phyloP scores from a whole-genome alignment of 169 alveolate genomes.

The Plasmodium relictum region DNA sequence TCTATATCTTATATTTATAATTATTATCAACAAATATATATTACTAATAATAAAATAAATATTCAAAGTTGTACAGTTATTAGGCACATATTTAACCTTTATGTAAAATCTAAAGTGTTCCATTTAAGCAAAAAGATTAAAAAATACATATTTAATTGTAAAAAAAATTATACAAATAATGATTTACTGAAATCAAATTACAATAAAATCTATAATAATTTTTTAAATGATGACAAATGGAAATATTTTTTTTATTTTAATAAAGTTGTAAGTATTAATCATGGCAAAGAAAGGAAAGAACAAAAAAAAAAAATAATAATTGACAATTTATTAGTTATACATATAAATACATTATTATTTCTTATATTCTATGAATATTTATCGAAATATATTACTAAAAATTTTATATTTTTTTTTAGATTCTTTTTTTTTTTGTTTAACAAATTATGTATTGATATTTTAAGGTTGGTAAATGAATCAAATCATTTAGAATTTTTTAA shows the following conservation, averaged over 20 bases:
- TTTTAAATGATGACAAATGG: conserved; percentile 30
- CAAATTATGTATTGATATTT: conserved; percentile 57
- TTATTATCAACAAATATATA: conserved; percentile 66
- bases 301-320: conserved; percentile 25
- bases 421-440: conserved; percentile 43
- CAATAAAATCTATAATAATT: conserved; percentile 22
- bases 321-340: conserved; percentile 40
- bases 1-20: conserved; percentile 71
- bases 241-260: conserved; percentile 35
- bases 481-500: conserved; percentile 62
- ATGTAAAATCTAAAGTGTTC: conserved; percentile 50
- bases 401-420: conserved; percentile 45
- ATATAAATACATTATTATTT: conserved; percentile 63
- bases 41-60: conserved; percentile 49
- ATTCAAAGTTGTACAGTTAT: conserved; percentile 54
- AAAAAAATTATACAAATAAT: conserved; percentile 21
- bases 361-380: conserved; percentile 55
- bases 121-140: conserved; percentile 69
- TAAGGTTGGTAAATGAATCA: conserved; percentile 24
- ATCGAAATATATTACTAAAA: conserved; percentile 54
- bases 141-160: conserved; percentile 35
- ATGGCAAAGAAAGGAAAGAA: neutral
- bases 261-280: neutral
- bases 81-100: conserved; percentile 47
- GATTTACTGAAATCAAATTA: conserved; percentile 43